Evolutionary conservation across 2,329 filamentous ascomycete species (phyloP), one percentile per base, ranked within the genome.

Genomic region (Xylariaceae sp.): DNA sequence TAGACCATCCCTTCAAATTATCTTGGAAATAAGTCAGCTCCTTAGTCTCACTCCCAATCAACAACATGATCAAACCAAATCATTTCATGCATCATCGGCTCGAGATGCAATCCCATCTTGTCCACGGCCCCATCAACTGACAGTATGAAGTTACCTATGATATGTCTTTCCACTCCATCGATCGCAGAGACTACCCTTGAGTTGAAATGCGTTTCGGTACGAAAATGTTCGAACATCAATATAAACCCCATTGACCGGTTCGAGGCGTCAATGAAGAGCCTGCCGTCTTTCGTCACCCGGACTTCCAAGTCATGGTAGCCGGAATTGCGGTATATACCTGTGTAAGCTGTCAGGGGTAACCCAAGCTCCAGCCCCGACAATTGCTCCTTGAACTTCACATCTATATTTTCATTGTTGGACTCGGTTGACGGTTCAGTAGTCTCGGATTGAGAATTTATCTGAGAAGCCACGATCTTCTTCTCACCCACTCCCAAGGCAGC

Each of bases 221-320:
- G n/a, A n/a, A n/a, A n/a, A 22, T 57, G 56, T 6, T 56, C 46
- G 17, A 61, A 58, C 2, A 22, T 45, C 8, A 59, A 16, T 3
- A 38, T 39, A 22, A 46, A 58, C 1, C 47, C 47, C 14, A 43
- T 25, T 0, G 53, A 53, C 2, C 57, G 53, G 25, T 60, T 55
- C 3, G 42, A 40, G 10, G 44, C 55, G 22, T 61, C 55, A 40
- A 61, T 29, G 27, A 55, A 59, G 19, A 61, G 53, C 36, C 50
- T 50, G 7, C 34, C 49, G 20, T 56, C 49, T 11, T 50, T 52
- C 14, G 56, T 34, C 12, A 45, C 16, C n/a, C n/a, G n/a, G 3
- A 61, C 55, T 0, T 37, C 46, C 12, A 61, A 21, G 1, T 32
- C 40, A 7, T 43, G 46, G 27, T 59, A 61, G 2, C 58, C 58